phyloP scores from a whole-genome alignment of 305 asterid species.

The Fraxinus dipetala region DNA sequence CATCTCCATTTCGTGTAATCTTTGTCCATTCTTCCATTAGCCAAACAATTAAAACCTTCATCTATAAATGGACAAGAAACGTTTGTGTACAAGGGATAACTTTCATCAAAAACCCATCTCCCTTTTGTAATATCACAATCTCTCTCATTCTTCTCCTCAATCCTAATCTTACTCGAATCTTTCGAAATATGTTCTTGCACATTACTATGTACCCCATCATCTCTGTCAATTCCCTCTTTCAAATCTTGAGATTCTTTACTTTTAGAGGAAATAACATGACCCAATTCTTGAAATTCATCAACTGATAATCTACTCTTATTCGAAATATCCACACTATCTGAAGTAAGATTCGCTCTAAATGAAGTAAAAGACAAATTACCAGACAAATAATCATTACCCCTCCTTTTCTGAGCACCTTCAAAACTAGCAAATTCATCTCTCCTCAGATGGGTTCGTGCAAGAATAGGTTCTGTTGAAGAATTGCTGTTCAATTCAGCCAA shows the following conservation, averaged over 20 bases:
- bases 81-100: conserved; percentile 71
- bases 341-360: conserved; percentile 23
- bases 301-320: conserved; percentile 15
- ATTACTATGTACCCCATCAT: not conserved
- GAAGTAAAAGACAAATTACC: conserved; percentile 33
- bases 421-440: conserved; percentile 20
- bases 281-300: conserved; percentile 10
- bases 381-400: conserved; percentile 16
- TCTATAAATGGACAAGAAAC: conserved; percentile 74
- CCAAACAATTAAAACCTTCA: conserved; percentile 83
- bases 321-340: conserved; percentile 20
- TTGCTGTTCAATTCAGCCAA: conserved; percentile 9
- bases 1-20: conserved; percentile 94
- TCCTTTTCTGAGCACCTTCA: conserved; percentile 19
- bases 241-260: conserved; percentile 10
- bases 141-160: conserved; percentile 22
- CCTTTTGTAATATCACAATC: conserved; percentile 70
- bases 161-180: conserved; percentile 14
- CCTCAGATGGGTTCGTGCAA: conserved; percentile 17
- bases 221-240: not conserved
- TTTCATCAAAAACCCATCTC: conserved; percentile 74
- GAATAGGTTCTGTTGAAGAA: conserved; percentile 35
- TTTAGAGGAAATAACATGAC: conserved; percentile 11
- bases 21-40: conserved; percentile 70
- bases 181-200: not conserved